These are phyloP conservation scores for Solanum pennellii DNA, from an alignment of 257 asterid species.

Conservation along the genomic window DNA sequence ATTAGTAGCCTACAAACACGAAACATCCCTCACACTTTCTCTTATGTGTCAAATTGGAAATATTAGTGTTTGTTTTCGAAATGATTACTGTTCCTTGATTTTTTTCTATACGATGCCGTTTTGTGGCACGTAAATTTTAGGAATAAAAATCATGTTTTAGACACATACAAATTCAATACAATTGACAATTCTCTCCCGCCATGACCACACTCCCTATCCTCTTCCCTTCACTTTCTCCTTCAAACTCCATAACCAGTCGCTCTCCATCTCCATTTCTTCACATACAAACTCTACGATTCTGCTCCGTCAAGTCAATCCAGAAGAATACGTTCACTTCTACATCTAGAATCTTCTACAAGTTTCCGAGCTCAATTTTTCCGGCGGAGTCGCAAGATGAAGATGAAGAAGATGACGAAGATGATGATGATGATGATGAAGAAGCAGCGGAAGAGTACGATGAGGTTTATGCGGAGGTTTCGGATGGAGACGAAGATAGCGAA, in stretches of 20 bases:
- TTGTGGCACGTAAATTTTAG: neutral
- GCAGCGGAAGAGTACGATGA: conserved; percentile 64
- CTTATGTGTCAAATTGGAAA: neutral
- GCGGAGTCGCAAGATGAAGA: conserved; percentile 33
- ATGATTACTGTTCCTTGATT: neutral
- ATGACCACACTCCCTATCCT: conserved; percentile 33
- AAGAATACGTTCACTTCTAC: neutral
- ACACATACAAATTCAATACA: neutral
- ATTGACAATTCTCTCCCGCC: conserved; percentile 48
- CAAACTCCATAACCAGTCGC: neutral
- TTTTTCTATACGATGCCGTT: neutral
- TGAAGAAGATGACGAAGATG: conserved; percentile 31
- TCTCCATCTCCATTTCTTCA: conserved; percentile 24
- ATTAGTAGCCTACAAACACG: too few relatives aligned
- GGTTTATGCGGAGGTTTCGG: conserved; percentile 29
- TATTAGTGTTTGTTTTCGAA: neutral
- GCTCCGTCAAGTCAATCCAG: conserved; percentile 8
- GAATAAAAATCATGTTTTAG: neutral
- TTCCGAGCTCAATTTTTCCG: conserved; percentile 32
- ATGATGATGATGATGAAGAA: conserved; percentile 24
- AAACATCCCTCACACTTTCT: neutral
- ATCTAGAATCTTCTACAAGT: conserved; percentile 18
- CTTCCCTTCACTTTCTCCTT: conserved; percentile 2
- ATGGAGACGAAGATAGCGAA: conserved; percentile 20
- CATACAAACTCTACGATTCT: conserved; percentile 15